Conservation (phyloP, 179 eudicot species). For the Vitellaria paradoxa region DNA sequence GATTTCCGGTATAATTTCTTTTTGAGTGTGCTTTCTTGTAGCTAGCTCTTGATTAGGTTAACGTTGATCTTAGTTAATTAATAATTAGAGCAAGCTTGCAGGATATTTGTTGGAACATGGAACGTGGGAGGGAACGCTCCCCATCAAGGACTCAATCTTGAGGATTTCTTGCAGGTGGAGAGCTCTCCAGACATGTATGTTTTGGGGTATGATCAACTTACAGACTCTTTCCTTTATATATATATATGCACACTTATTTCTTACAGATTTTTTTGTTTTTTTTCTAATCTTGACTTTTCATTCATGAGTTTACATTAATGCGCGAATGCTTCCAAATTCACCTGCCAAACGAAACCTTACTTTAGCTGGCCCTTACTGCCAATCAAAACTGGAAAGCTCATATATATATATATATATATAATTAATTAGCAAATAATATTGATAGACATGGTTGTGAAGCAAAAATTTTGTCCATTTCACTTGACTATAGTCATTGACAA, state of each 20-base stretch:
- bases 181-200: conserved; percentile 78
- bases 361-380: too few relatives aligned
- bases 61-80: background rate
- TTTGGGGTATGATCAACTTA: conserved; percentile 49
- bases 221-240: background rate
- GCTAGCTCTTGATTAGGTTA: background rate
- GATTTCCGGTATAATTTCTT: conserved; percentile 47
- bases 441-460: too few relatives aligned
- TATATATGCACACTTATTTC: background rate
- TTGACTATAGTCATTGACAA: too few relatives aligned
- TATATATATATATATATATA: too few relatives aligned
- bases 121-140: conserved; percentile 95
- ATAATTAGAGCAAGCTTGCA: conserved; percentile 22
- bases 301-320: too few relatives aligned
- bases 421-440: too few relatives aligned
- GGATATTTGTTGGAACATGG: conserved; percentile 88
- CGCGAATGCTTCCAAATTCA: too few relatives aligned
- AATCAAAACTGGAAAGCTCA: too few relatives aligned
- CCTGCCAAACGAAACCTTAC: too few relatives aligned
- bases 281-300: too few relatives aligned
- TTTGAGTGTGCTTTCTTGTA: background rate
- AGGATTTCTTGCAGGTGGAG: conserved; percentile 78
- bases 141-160: conserved; percentile 53
- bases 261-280: background rate
- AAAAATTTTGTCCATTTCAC: too few relatives aligned